phyloP scores from a whole-genome alignment of 2,329 filamentous ascomycete genomes.

The Intubia oerlemansii region DNA sequence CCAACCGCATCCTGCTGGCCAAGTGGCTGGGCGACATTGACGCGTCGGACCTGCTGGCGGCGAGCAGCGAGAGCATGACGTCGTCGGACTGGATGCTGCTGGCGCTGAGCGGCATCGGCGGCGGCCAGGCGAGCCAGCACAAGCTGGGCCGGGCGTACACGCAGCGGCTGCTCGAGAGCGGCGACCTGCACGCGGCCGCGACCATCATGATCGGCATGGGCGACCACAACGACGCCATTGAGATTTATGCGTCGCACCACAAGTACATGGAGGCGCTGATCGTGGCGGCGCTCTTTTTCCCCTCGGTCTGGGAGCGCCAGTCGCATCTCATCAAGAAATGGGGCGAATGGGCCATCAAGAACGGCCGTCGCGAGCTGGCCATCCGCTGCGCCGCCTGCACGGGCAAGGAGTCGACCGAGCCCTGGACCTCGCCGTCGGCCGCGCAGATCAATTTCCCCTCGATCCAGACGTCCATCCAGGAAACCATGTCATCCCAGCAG shows the following conservation, averaged over 20 bases:
- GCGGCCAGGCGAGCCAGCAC: constrained; percentile 54
- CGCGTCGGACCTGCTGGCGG: constrained; percentile 55
- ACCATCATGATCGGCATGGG: constrained; percentile 86
- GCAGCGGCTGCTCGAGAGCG: constrained; percentile 70
- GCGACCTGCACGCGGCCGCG: constrained; percentile 78
- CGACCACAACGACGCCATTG: constrained; percentile 83
- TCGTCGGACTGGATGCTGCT: constrained; percentile 95
- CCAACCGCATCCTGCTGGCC: constrained; percentile 60
- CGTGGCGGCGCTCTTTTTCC: constrained; percentile 63
- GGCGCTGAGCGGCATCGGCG: constrained; percentile 72
- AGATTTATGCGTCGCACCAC: constrained; percentile 83
- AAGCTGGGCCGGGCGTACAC: constrained; percentile 83
- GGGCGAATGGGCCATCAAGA: constrained; percentile 78
- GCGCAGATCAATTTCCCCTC: constrained; percentile 30
- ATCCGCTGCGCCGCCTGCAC: constrained; percentile 89
- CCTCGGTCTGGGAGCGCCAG: constrained; percentile 78
- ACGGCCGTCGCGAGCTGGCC: constrained; percentile 73
- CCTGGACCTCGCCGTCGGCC: constrained; percentile 73
- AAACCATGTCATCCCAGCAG: too few species aligned
- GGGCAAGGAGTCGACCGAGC: constrained; percentile 61
- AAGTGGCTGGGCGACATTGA: constrained; percentile 87
- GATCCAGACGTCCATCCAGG: too few species aligned
- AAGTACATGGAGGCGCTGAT: constrained; percentile 86
- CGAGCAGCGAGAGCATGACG: constrained; percentile 69
- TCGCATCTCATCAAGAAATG: constrained; percentile 77